These are phyloP conservation scores for Striga asiatica DNA, from an alignment of 257 asterid genomes.

Conservation along the genomic window DNA sequence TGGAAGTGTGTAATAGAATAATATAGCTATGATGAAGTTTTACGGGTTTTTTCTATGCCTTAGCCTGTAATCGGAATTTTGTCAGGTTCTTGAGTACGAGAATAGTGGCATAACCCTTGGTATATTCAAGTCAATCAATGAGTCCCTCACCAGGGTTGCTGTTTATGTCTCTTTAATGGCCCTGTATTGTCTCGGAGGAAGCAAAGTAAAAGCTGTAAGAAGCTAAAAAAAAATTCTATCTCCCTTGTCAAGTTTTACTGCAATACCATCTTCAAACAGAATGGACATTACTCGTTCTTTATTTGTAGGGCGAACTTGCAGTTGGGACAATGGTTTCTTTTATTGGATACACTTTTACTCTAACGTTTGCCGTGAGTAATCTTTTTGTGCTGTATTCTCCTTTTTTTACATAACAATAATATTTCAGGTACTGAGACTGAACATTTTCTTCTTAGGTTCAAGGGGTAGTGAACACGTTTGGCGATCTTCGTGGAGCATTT, in stretches of 20 bases:
- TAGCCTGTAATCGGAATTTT: constrained; percentile 15
- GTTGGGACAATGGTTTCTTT: constrained; percentile 94
- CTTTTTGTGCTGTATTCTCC: constrained; percentile 5
- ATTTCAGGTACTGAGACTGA: neutral
- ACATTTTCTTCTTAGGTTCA: constrained; percentile 58
- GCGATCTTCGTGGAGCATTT: constrained; percentile 94
- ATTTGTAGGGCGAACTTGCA: constrained; percentile 73
- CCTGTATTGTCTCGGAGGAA: constrained; percentile 91
- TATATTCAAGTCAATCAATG: constrained; percentile 73
- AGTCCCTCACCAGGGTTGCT: constrained; percentile 88
- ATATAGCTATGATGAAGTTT: neutral
- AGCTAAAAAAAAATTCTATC: constrained; percentile 17
- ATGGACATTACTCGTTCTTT: constrained; percentile 3
- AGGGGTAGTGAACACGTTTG: constrained; percentile 93
- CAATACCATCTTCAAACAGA: neutral
- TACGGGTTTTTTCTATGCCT: constrained; percentile 12
- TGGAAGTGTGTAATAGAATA: neutral
- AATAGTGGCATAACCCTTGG: constrained; percentile 81
- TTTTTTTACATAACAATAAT: constrained; percentile 8
- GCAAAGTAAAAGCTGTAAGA: constrained; percentile 96
- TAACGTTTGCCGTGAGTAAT: constrained; percentile 87
- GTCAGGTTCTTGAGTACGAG: constrained; percentile 72
- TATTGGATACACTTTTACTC: constrained; percentile 85
- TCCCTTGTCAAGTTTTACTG: neutral
- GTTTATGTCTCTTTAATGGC: constrained; percentile 85